These are phyloP conservation scores for Endoconidiophora polonica DNA, from an alignment of 2,329 filamentous ascomycete species.

Conservation along the genomic window DNA sequence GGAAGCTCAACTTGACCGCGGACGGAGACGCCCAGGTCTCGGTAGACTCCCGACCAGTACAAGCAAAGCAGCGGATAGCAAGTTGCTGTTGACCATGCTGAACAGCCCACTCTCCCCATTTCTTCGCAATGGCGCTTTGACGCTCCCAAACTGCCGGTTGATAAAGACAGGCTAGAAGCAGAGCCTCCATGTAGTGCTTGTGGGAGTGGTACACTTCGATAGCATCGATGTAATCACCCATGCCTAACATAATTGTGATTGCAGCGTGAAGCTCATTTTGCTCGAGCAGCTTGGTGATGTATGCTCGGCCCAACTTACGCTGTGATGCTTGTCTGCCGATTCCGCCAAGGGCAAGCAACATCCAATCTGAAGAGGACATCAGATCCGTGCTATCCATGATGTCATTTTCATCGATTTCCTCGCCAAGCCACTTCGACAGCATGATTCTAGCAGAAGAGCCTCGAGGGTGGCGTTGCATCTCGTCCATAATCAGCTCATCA, in stretches of 20 bases:
- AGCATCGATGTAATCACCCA: slow-evolving; percentile 85
- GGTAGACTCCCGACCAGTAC: slow-evolving; percentile 67
- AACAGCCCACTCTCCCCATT: slow-evolving; percentile 89
- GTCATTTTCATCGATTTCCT: slow-evolving; percentile 56
- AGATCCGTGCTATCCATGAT: slow-evolving; percentile 66
- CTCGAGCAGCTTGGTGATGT: slow-evolving; percentile 78
- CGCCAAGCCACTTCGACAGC: slow-evolving; percentile 82
- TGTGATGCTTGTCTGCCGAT: slow-evolving; percentile 63
- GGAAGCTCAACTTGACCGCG: slow-evolving; percentile 44
- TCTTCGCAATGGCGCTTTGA: slow-evolving; percentile 70
- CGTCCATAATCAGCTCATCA: slow-evolving; percentile 65
- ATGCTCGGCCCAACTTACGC: slow-evolving; percentile 78
- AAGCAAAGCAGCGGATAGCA: slow-evolving; percentile 85
- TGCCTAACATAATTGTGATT: slow-evolving; percentile 78
- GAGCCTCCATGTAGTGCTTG: slow-evolving; percentile 79
- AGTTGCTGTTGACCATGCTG: slow-evolving; percentile 75
- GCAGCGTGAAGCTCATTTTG: slow-evolving; percentile 83
- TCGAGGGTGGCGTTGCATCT: slow-evolving; percentile 55
- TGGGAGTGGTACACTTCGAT: slow-evolving; percentile 93
- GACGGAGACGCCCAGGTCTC: slow-evolving; percentile 82
- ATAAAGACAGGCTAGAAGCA: slow-evolving; percentile 70
- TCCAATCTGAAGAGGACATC: slow-evolving; percentile 94
- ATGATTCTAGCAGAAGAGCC: slow-evolving; percentile 68
- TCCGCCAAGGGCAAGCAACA: slow-evolving; percentile 79
- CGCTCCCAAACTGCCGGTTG: slow-evolving; percentile 81